Conservation (phyloP, 805 yeast species). For the Ascoidea rubescens region DNA sequence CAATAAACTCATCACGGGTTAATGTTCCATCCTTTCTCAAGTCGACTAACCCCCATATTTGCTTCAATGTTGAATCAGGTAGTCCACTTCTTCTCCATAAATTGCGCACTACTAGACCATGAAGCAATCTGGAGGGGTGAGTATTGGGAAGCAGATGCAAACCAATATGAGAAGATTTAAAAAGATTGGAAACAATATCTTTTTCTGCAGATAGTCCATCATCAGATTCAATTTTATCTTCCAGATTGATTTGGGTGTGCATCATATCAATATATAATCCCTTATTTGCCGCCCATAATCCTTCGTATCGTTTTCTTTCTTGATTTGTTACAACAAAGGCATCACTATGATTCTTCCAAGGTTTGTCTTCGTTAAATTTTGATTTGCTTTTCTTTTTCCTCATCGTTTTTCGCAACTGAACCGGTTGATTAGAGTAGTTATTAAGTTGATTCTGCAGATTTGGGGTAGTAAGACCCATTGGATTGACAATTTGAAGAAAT, state of each 20-base stretch:
- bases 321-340: slow-evolving; percentile 34
- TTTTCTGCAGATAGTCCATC: neutral
- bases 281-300: slow-evolving; percentile 83
- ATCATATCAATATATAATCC: slow-evolving; percentile 38
- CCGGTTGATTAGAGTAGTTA: slow-evolving; percentile 1
- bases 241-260: slow-evolving; percentile 12
- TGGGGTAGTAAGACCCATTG: neutral
- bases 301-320: slow-evolving; percentile 84
- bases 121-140: slow-evolving; percentile 17
- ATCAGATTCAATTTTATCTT: slow-evolving; percentile 10
- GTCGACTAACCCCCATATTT: slow-evolving; percentile 65
- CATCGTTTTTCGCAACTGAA: slow-evolving; percentile 10
- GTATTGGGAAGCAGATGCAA: slow-evolving; percentile 19
- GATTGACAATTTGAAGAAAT: neutral
- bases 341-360: slow-evolving; percentile 81
- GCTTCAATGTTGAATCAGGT: slow-evolving; percentile 41
- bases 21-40: slow-evolving; percentile 57
- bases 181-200: neutral
- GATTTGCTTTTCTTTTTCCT: slow-evolving; percentile 17
- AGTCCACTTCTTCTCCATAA: slow-evolving; percentile 74
- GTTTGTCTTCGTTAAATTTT: slow-evolving; percentile 73
- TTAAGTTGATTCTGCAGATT: neutral
- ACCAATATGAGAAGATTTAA: neutral
- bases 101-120: slow-evolving; percentile 43
- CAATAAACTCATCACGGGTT: slow-evolving; percentile 69